Evolutionary conservation across 116 monocot species (phyloP), one percentile per base, ranked within the genome.

Genomic region (Cymodocea nodosa): DNA sequence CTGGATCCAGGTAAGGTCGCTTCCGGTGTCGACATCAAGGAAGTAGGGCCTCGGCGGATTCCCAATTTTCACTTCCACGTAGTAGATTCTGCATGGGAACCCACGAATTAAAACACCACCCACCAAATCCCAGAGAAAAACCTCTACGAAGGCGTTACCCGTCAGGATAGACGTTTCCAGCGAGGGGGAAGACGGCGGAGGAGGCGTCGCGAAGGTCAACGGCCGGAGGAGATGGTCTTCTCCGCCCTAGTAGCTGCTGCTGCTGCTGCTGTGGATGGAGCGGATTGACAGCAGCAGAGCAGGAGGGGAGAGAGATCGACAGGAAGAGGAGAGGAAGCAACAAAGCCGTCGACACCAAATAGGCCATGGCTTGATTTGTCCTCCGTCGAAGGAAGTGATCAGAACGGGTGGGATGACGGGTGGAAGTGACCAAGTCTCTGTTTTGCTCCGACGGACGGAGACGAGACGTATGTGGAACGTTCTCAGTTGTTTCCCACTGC

Each of bases 1-100:
- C 56, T 98, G 89, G 62, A 98, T 58, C 97, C 97, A 98, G 40
- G 92, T 92, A 55, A 98, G 77, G 59, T 92, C 97, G 76, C 97
- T 98, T 16, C 97, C 92, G n/a, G 92, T 89, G 73, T 99, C 98
- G 13, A 99, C 80, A 59, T 92, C 92, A 11, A 99, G 81, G 74
- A 79, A 99, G 68, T 99, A 99, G 49, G 98, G 89, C 65, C 72
- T 86, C 56, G 98, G 89, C 5, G 92, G 98, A 14, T 89, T 74
- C 6, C 98, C 98, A 60, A 99, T 82, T 73, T 15, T 71, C 77
- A 99, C 76, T 51, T 69, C 17, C 52, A 68, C 86, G 60, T 75
- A 89, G 79, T 86, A 92, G 24, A 86, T 23, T 67, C 98, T 92
- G 80, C 50, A 11, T 4, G 11, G 44, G 0, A 44, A 6, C 11